Evolutionary conservation across 2,329 filamentous ascomycete species (phyloP).

Genomic region (Fusarium equiseti): DNA sequence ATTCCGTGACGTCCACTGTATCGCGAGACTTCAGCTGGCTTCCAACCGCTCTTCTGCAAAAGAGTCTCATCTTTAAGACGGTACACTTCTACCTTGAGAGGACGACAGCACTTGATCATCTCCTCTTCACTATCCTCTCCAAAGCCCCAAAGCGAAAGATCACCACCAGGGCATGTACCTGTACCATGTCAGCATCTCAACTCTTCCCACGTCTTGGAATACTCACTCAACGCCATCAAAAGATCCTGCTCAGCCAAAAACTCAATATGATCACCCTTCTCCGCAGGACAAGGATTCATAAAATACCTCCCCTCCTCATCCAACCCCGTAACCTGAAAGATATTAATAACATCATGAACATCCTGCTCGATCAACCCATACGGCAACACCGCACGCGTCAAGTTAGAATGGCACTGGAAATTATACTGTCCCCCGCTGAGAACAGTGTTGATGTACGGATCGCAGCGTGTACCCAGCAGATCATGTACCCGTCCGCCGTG

Average conservation of each 20-base stretch:
- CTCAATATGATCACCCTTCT: conserved; percentile 72
- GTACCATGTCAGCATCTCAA: background rate
- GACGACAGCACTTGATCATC: conserved; percentile 78
- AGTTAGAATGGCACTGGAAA: conserved; percentile 87
- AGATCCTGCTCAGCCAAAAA: conserved; percentile 86
- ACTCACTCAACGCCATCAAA: conserved; percentile 68
- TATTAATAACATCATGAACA: conserved; percentile 86
- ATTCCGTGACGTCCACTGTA: conserved; percentile 60
- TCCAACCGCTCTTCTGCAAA: conserved; percentile 70
- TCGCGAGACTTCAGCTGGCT: conserved; percentile 66
- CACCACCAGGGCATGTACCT: conserved; percentile 83
- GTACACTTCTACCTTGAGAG: conserved; percentile 80
- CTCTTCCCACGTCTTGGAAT: too few relatives aligned
- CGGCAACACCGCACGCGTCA: conserved; percentile 77
- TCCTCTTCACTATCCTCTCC: conserved; percentile 74
- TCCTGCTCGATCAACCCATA: conserved; percentile 78
- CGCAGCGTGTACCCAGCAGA: conserved; percentile 83
- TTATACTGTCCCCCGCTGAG: conserved; percentile 79
- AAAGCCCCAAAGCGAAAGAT: conserved; percentile 86
- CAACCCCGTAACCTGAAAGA: conserved; percentile 87
- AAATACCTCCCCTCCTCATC: conserved; percentile 80
- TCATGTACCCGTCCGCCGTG: conserved; percentile 80
- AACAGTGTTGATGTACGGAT: conserved; percentile 84
- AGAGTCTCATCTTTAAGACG: conserved; percentile 66
- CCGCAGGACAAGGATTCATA: conserved; percentile 74